Conservation (phyloP, 352 stramenopile species). For the Pythium aristosporum region DNA sequence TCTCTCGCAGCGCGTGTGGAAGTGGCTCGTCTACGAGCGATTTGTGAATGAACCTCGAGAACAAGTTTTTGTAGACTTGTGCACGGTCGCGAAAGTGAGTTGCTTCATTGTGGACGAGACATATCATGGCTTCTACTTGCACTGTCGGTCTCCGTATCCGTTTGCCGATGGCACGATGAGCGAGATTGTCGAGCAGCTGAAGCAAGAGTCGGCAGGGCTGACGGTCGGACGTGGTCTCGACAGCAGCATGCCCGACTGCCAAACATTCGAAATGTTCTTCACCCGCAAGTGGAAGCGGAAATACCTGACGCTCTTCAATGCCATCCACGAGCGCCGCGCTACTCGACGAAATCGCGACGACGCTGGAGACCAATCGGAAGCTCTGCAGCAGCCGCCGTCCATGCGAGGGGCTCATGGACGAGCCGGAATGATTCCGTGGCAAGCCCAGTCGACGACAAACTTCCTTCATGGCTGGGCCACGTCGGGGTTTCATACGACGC, state of each 20-base stretch:
- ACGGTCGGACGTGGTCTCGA: slow-evolving; percentile 85
- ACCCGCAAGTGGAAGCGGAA: slow-evolving; percentile 85
- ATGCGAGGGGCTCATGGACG: slow-evolving; percentile 6
- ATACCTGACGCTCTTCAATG: slow-evolving; percentile 62
- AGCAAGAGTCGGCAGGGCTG: slow-evolving; percentile 88
- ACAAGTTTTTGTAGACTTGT: slow-evolving; percentile 92
- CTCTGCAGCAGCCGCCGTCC: slow-evolving; percentile 9
- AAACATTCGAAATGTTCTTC: slow-evolving; percentile 92
- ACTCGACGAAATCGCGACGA: slow-evolving; percentile 17
- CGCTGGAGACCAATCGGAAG: slow-evolving; percentile 16
- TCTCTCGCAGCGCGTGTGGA: slow-evolving; percentile 81
- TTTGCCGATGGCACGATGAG: slow-evolving; percentile 92
- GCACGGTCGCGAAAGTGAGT: slow-evolving; percentile 92
- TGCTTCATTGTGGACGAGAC: slow-evolving; percentile 90
- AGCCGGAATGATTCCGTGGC: slow-evolving; percentile 13
- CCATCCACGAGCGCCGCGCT: slow-evolving; percentile 25
- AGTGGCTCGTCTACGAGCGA: slow-evolving; percentile 85
- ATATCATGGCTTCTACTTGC: slow-evolving; percentile 95
- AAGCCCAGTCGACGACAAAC: slow-evolving; percentile 11
- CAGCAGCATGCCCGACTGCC: slow-evolving; percentile 74
- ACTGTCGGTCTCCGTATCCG: slow-evolving; percentile 92
- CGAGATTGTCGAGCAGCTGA: slow-evolving; percentile 90
- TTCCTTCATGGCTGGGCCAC: slow-evolving; percentile 20
- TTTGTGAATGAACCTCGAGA: slow-evolving; percentile 71
- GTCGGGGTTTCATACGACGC: slow-evolving; percentile 27